These are phyloP conservation scores for Coemansia sp. DNA, from an alignment of 192 early-diverging fungal genomes.

Conservation along the genomic window DNA sequence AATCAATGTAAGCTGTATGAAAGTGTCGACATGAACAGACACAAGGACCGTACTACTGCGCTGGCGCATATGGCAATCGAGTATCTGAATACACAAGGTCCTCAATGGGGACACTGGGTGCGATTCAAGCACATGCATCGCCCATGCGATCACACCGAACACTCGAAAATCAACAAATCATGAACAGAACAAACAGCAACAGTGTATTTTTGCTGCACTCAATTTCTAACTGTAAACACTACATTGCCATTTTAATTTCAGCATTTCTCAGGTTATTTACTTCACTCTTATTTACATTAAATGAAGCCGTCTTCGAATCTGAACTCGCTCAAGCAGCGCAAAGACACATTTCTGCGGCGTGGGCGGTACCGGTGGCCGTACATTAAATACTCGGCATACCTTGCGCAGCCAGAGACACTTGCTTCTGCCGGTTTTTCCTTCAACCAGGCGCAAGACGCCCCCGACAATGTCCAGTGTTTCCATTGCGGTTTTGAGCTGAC, in stretches of 20 bases:
- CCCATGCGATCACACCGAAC: neutral
- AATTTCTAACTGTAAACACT: neutral
- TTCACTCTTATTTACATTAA: neutral
- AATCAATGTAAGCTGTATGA: no score
- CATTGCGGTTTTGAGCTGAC: slow-evolving; percentile 50
- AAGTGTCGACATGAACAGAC: no score
- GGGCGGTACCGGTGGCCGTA: slow-evolving; percentile 46
- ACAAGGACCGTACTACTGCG: no score
- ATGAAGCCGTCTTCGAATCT: slow-evolving; percentile 25
- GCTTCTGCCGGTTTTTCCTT: slow-evolving; percentile 53
- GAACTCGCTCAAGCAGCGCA: slow-evolving; percentile 38
- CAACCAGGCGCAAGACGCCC: slow-evolving; percentile 43
- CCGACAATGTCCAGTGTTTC: slow-evolving; percentile 53
- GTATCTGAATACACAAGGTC: neutral
- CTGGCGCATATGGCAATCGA: neutral
- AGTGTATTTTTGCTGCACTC: neutral
- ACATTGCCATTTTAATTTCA: neutral
- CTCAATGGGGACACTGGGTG: neutral
- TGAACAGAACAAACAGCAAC: neutral
- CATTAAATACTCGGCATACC: slow-evolving; percentile 35
- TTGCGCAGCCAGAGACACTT: slow-evolving; percentile 46
- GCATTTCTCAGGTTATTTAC: no score
- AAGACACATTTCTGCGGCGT: slow-evolving; percentile 47
- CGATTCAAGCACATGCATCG: neutral
- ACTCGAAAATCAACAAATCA: neutral